phyloP scores from a whole-genome alignment of 106 monocot species.

The Dendrobium catenatum region DNA sequence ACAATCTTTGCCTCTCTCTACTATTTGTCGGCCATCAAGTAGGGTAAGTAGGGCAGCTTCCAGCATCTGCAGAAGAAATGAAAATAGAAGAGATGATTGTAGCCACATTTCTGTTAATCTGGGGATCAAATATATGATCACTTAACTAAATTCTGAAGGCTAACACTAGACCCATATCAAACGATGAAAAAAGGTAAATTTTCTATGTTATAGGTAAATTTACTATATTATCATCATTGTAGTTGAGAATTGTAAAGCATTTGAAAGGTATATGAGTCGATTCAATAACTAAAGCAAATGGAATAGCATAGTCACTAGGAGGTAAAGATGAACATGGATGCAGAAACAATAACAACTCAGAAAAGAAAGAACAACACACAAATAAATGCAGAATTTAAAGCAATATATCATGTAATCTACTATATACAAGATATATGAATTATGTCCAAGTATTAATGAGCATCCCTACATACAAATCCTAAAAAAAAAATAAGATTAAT shows the following conservation, averaged over 20 bases:
- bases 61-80: conserved; percentile 44
- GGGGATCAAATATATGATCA: no score
- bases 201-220: no score
- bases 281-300: no score
- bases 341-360: not conserved
- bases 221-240: not conserved
- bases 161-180: no score
- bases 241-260: not conserved
- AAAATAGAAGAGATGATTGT: not conserved
- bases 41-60: conserved; percentile 58
- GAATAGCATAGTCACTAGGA: no score
- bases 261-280: not conserved
- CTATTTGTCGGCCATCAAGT: conserved; percentile 60
- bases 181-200: no score
- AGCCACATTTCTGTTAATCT: no score
- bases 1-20: conserved; percentile 23
- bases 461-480: not conserved
- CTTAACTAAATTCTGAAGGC: no score
- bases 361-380: not conserved
- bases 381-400: no score
- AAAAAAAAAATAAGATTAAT: no score
- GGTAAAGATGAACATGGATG: not conserved
- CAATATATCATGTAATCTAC: not conserved
- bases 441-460: not conserved
- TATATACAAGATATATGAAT: not conserved